Conservation (phyloP, 2,329 filamentous ascomycete species). For the Aureobasidium subglaciale region DNA sequence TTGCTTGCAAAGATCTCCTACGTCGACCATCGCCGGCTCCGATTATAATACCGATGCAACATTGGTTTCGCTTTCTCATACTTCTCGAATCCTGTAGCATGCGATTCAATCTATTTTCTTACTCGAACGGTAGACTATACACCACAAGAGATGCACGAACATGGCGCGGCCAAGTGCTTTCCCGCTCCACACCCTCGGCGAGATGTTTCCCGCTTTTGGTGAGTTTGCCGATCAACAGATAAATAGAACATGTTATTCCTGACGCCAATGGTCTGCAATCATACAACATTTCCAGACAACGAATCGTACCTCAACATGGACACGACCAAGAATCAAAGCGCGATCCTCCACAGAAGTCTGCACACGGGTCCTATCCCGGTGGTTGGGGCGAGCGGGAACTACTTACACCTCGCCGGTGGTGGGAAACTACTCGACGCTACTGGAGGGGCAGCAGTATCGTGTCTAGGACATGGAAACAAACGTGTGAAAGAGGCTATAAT, state of each 20-base stretch:
- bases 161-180: no score
- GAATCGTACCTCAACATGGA: neutral
- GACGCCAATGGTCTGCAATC: no score
- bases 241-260: neutral
- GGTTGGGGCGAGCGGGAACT: slow-evolving; percentile 43
- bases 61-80: no score
- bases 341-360: slow-evolving; percentile 48
- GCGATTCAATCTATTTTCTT: no score
- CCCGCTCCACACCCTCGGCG: neutral
- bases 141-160: no score
- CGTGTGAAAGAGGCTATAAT: slow-evolving; percentile 55
- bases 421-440: slow-evolving; percentile 63
- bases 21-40: no score
- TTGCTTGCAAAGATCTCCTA: no score
- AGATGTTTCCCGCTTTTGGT: neutral
- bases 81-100: no score
- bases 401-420: slow-evolving; percentile 48
- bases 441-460: slow-evolving; percentile 65
- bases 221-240: neutral
- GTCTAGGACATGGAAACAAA: slow-evolving; percentile 59
- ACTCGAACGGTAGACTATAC: no score
- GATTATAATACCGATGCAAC: no score
- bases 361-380: slow-evolving; percentile 42
- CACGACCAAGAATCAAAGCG: slow-evolving; percentile 11
- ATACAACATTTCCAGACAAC: no score